Conservation (phyloP, 495 filamentous ascomycete species). For the Aspergillus cavernicola region DNA sequence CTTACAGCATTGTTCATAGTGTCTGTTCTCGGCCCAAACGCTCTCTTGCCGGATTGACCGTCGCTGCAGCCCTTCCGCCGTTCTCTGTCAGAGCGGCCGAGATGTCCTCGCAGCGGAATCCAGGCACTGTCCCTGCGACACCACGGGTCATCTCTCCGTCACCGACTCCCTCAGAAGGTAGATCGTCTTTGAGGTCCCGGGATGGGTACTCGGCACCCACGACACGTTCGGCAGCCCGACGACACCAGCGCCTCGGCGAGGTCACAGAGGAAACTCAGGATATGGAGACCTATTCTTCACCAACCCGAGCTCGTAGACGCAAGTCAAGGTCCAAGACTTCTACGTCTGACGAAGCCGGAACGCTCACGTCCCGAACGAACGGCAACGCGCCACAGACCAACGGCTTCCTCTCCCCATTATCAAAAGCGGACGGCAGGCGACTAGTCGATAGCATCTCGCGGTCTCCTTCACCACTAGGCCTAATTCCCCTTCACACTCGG, state of each 20-base stretch:
- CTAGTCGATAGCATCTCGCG: constrained; percentile 65
- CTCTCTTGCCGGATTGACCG: constrained; percentile 50
- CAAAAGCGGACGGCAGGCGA: constrained; percentile 53
- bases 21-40: constrained; percentile 27
- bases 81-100: constrained; percentile 34
- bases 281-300: constrained; percentile 18
- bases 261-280: constrained; percentile 34
- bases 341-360: constrained; percentile 24
- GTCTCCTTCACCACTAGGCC: constrained; percentile 83
- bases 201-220: constrained; percentile 59
- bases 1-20: constrained; percentile 27
- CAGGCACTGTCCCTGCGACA: constrained; percentile 53
- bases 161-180: constrained; percentile 55
- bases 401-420: constrained; percentile 67
- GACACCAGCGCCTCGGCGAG: constrained; percentile 40
- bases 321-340: constrained; percentile 46
- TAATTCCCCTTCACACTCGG: constrained; percentile 84
- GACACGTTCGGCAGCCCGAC: constrained; percentile 61
- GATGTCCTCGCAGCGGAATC: constrained; percentile 40
- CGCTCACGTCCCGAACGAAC: constrained; percentile 26
- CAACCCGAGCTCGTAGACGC: constrained; percentile 37
- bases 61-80: constrained; percentile 43
- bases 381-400: constrained; percentile 44
- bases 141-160: constrained; percentile 71
- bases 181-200: constrained; percentile 29